Conservation (phyloP, 2,329 filamentous ascomycete genomes). For the Phoma sp. region DNA sequence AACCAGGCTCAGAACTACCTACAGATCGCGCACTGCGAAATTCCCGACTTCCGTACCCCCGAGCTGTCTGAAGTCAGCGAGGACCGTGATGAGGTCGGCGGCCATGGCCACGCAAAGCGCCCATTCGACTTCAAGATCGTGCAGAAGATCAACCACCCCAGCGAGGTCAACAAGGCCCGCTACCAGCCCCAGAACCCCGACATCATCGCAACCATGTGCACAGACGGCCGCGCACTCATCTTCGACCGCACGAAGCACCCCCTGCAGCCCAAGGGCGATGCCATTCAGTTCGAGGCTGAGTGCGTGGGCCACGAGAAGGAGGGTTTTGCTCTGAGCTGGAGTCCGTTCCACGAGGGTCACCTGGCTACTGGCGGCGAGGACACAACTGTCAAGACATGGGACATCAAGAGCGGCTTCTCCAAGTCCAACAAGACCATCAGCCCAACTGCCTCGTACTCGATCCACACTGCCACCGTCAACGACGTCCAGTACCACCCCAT, state of each 20-base stretch:
- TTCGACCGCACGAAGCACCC: slow-evolving; percentile 97
- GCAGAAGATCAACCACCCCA: slow-evolving; percentile 94
- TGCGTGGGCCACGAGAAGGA: slow-evolving; percentile 85
- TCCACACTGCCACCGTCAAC: slow-evolving; percentile 91
- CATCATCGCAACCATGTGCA: slow-evolving; percentile 90
- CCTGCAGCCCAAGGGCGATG: slow-evolving; percentile 67
- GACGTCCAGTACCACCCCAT: slow-evolving; percentile 95
- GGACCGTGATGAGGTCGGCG: slow-evolving; percentile 89
- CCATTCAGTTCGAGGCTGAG: slow-evolving; percentile 80
- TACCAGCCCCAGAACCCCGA: slow-evolving; percentile 98
- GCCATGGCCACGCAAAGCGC: slow-evolving; percentile 79
- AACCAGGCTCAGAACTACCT: slow-evolving; percentile 86
- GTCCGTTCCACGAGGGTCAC: slow-evolving; percentile 78
- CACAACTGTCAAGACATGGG: slow-evolving; percentile 90
- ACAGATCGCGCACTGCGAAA: slow-evolving; percentile 91
- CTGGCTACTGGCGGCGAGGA: slow-evolving; percentile 93
- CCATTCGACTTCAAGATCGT: slow-evolving; percentile 88
- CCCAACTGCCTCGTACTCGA: slow-evolving; percentile 77
- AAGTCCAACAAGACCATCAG: slow-evolving; percentile 72
- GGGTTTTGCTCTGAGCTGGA: slow-evolving; percentile 94
- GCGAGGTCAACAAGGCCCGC: slow-evolving; percentile 97
- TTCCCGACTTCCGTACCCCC: slow-evolving; percentile 77
- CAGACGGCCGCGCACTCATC: slow-evolving; percentile 85
- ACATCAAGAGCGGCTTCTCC: slow-evolving; percentile 74
- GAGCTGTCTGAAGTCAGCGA: slow-evolving; percentile 89